Evolutionary conservation across 805 yeast species (phyloP).

Genomic region (Wickerhamiella vanderwaltii): DNA sequence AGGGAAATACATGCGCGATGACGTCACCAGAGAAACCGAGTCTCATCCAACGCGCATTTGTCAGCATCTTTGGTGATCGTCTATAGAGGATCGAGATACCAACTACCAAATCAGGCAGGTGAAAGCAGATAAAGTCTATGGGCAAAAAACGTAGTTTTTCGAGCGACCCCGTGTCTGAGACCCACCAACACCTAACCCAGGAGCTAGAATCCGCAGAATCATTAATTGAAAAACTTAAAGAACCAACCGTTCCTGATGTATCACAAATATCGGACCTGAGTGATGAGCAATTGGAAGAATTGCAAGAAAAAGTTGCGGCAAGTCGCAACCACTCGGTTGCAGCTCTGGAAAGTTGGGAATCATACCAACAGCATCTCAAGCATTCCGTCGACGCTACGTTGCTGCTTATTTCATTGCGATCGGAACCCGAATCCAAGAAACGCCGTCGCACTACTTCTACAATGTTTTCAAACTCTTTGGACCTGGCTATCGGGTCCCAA

Average conservation of each 20-base stretch:
- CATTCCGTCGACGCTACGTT: constrained; percentile 21
- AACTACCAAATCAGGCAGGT: too few species aligned
- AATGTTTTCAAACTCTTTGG: background rate
- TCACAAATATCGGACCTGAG: background rate
- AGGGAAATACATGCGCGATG: constrained; percentile 40
- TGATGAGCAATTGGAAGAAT: constrained; percentile 7
- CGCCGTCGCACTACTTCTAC: constrained; percentile 16
- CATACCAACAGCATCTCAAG: constrained; percentile 17
- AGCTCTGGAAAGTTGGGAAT: constrained; percentile 17
- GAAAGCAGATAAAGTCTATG: too few species aligned
- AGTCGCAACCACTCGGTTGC: constrained; percentile 1
- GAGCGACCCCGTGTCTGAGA: constrained; percentile 11
- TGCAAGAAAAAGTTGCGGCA: background rate
- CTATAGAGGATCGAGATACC: too few species aligned
- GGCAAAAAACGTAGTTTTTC: constrained; percentile 6
- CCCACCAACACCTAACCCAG: constrained; percentile 5
- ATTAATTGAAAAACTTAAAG: constrained; percentile 1
- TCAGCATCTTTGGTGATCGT: constrained; percentile 24
- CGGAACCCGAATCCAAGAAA: constrained; percentile 16
- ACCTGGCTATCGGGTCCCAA: constrained; percentile 51
- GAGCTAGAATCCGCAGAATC: constrained; percentile 8
- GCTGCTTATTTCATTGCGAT: constrained; percentile 15
- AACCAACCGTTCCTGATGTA: background rate
- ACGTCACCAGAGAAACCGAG: constrained; percentile 57
- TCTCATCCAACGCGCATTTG: constrained; percentile 28